Conservation (phyloP, 2,329 filamentous ascomycete genomes). For the Cephalotrichum gorgonifer region DNA sequence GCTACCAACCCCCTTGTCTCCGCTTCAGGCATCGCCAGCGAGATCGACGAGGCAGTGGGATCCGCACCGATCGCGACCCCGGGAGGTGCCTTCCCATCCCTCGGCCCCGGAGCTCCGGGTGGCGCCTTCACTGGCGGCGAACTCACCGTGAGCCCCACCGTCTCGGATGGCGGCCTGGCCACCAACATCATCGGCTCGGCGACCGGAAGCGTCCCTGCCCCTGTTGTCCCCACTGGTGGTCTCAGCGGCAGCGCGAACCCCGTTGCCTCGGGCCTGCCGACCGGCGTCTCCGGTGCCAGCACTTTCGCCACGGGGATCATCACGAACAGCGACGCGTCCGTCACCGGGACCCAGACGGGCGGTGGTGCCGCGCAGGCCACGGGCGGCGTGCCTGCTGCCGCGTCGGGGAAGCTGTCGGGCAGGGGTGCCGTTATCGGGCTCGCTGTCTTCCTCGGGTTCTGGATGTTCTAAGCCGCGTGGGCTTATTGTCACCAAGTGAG, state of each 20-base stretch:
- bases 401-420: not conserved
- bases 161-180: not conserved
- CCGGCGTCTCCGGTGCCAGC: not conserved
- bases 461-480: not conserved
- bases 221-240: not conserved
- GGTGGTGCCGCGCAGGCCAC: not conserved
- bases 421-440: not conserved
- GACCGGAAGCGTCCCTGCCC: not conserved
- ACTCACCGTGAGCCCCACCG: not conserved
- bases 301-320: not conserved
- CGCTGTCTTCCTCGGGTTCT: not conserved
- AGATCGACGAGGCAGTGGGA: too few species aligned
- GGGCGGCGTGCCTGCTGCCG: not conserved
- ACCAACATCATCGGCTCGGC: not conserved
- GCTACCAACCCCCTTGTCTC: not conserved
- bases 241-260: not conserved
- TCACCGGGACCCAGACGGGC: not conserved
- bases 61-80: not conserved
- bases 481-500: not conserved
- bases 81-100: not conserved
- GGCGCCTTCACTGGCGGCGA: not conserved
- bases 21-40: not conserved
- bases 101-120: not conserved
- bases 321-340: not conserved
- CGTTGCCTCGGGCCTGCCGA: not conserved